Percentiles rank a stretch among this genome's conserved stretches.
Evolutionary conservation across 2,329 filamentous ascomycete genomes (phyloP).

Genomic region (Arachnomyces sp.): DNA sequence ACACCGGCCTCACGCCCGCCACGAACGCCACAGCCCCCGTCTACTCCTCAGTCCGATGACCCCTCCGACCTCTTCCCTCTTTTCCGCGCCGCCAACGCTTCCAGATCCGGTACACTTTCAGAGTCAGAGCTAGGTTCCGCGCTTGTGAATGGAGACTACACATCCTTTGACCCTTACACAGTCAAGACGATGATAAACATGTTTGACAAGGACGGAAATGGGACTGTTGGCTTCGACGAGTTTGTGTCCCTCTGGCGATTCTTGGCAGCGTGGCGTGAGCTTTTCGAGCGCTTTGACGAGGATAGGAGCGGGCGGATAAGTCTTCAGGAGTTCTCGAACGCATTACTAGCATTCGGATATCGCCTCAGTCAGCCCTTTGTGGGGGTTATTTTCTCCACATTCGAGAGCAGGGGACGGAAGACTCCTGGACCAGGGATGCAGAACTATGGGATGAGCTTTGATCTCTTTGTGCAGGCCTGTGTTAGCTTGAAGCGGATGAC

Average conservation of each 20-base stretch:
- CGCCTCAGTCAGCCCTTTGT: constrained; percentile 78
- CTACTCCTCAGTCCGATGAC: constrained; percentile 40
- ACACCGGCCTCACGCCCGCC: constrained; percentile 55
- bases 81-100: constrained; percentile 79
- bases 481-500: constrained; percentile 98
- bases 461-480: constrained; percentile 94
- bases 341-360: constrained; percentile 88
- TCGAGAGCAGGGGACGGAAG: constrained; percentile 54
- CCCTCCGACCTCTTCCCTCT: constrained; percentile 63
- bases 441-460: constrained; percentile 71
- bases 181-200: constrained; percentile 99
- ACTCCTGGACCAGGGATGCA: constrained; percentile 28
- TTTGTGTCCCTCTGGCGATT: constrained; percentile 97
- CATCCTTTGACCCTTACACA: constrained; percentile 84
- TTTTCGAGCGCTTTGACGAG: constrained; percentile 91
- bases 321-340: constrained; percentile 78
- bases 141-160: constrained; percentile 93
- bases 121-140: constrained; percentile 81
- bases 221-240: constrained; percentile 87
- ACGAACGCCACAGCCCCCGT: constrained; percentile 52
- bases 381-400: constrained; percentile 74
- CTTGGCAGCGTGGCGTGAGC: constrained; percentile 81
- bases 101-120: constrained; percentile 70
- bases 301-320: constrained; percentile 83
- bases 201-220: constrained; percentile 89